Evolutionary conservation across 1,284 basidiomycete species (phyloP).

Genomic region (Coniferiporia sulphurascens): DNA sequence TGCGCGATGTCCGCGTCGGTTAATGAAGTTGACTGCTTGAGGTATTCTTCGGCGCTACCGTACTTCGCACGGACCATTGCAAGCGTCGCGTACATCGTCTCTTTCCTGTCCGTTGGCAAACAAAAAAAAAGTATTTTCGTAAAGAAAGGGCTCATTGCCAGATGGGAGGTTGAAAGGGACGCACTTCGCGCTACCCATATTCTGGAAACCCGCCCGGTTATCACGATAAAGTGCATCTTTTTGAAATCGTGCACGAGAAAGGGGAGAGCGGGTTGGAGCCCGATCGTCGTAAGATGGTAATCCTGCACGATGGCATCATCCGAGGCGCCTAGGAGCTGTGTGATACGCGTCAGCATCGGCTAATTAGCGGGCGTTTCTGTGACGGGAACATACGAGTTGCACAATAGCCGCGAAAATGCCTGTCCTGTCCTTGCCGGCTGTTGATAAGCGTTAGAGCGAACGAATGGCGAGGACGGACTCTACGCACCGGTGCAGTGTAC

Average conservation of each 20-base stretch:
- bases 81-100: slow-evolving; percentile 34
- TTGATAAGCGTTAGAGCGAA: slow-evolving; percentile 1
- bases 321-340: slow-evolving; percentile 36
- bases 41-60: slow-evolving; percentile 34
- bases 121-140: background rate
- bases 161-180: slow-evolving; percentile 9
- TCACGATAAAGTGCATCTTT: slow-evolving; percentile 31
- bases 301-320: slow-evolving; percentile 38
- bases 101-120: slow-evolving; percentile 25
- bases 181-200: slow-evolving; percentile 35
- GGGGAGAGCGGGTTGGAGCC: slow-evolving; percentile 33
- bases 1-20: slow-evolving; percentile 31
- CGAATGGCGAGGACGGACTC: background rate
- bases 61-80: slow-evolving; percentile 33
- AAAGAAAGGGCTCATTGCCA: no score
- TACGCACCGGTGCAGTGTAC: slow-evolving; percentile 40
- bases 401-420: slow-evolving; percentile 36
- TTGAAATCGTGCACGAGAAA: slow-evolving; percentile 31
- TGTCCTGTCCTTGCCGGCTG: slow-evolving; percentile 44
- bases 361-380: background rate
- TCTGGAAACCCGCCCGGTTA: slow-evolving; percentile 34
- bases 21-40: slow-evolving; percentile 28
- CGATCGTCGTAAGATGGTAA: slow-evolving; percentile 37
- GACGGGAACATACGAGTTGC: slow-evolving; percentile 27
- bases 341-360: background rate